A percentile compares a stretch with the other conserved stretches of the same genome.
phyloP scores from a whole-genome alignment of 169 alveolate species.

The Neospora caninum region DNA sequence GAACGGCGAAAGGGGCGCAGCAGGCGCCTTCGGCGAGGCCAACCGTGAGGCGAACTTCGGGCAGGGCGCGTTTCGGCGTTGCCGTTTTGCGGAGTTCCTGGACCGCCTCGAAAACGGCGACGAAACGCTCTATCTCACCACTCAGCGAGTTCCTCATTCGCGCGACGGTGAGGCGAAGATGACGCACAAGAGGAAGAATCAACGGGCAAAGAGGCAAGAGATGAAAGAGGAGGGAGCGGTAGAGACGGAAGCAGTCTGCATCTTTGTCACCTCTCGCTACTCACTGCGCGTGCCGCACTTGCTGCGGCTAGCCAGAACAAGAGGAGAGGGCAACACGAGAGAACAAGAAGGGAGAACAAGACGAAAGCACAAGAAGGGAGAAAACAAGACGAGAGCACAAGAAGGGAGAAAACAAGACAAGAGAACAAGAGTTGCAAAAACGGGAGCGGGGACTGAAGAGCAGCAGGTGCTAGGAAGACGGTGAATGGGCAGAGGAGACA shows the following conservation, averaged over 20 bases:
- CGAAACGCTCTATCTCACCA: conserved; percentile 43
- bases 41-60: background rate
- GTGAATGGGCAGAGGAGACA: background rate
- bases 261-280: too few species aligned
- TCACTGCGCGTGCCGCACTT: too few species aligned
- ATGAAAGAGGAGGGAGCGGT: background rate
- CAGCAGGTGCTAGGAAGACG: background rate
- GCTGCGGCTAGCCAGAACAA: too few species aligned
- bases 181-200: background rate
- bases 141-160: conserved; percentile 46
- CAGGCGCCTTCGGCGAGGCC: background rate
- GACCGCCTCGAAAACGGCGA: conserved; percentile 40
- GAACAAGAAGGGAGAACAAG: too few species aligned
- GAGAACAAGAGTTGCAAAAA: too few species aligned
- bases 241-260: background rate
- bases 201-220: background rate
- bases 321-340: too few species aligned
- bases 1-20: background rate
- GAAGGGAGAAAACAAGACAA: too few species aligned
- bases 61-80: conserved; percentile 37
- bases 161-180: conserved; percentile 35
- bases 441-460: background rate
- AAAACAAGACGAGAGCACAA: too few species aligned
- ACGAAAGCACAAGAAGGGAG: too few species aligned
- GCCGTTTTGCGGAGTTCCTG: conserved; percentile 30